Evolutionary conservation across 176 grass and related monocot species (phyloP), one percentile per base, ranked within the genome.

Genomic region (Zizania latifolia): DNA sequence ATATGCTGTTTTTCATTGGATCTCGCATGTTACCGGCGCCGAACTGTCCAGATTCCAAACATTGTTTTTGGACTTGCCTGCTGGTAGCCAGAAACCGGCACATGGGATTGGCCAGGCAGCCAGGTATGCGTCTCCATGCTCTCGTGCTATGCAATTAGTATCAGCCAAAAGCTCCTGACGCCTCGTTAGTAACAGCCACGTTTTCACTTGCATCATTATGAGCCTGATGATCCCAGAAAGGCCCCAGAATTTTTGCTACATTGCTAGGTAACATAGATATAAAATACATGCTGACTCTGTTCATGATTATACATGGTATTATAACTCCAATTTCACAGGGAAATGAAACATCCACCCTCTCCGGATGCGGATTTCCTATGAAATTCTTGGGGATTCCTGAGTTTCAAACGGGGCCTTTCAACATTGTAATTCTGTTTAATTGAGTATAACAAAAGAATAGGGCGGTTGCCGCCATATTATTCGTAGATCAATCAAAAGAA

Each of bases 51-150:
- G 67, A 72, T 78, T 85, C 66, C 45, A 11, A 57, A 63, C 65
- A 77, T 69, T 72, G 82, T 84, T 78, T 84, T 72, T 41, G 68
- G 83, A 58, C 6, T 22, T 22, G 58, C 58, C 30, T 31, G 67
- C 46, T 39, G 68, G 51, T 17, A 10, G 23, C 17, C 55, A 43
- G 30, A 65, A 65, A 22, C 44, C 45, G 39, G 71, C 82, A 84
- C 82, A 85, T 85, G 82, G 75, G 46, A 22, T 78, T 78, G 44
- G 81, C 12, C 26, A 36, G 55, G 8, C 43, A 36, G 23, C 50
- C 77, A 58, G 64, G 64, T 69, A 69, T 34, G 66, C 77, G 36
- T n/a, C n/a, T n/a, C n/a, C n/a, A n/a, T n/a, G n/a, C n/a, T n/a
- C n/a, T n/a, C n/a, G n/a, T n/a, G 43, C 63, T 32, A 43, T 21